Conservation (phyloP, 139 green algal species). For the Chlorella sorokiniana region DNA sequence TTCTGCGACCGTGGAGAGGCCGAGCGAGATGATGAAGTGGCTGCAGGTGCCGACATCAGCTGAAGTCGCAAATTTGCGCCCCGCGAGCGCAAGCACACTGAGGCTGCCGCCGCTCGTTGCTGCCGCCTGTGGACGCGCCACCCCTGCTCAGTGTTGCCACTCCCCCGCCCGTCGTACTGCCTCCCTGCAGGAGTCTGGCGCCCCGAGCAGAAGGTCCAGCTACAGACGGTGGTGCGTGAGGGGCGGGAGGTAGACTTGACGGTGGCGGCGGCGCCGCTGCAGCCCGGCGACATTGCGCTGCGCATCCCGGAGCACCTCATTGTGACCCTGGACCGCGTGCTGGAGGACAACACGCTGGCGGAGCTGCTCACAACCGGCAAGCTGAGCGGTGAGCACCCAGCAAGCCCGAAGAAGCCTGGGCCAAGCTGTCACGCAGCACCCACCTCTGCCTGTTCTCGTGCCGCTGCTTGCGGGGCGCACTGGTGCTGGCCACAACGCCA, state of each 20-base stretch:
- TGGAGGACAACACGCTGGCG: conserved; percentile 48
- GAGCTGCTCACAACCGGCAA: conserved; percentile 94
- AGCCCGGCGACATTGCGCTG: conserved; percentile 75
- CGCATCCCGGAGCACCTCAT: conserved; percentile 80
- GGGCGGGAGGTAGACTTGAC: conserved; percentile 50
- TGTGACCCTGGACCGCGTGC: conserved; percentile 78
- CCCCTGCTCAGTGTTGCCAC: neutral
- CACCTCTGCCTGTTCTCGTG: neutral
- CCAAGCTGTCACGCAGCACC: neutral
- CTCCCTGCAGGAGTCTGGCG: conserved; percentile 40
- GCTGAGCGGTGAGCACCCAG: conserved; percentile 49
- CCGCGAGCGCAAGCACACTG: too few species aligned
- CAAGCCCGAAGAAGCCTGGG: neutral
- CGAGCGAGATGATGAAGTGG: conserved; percentile 18
- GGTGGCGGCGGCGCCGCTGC: conserved; percentile 43
- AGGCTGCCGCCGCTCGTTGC: too few species aligned
- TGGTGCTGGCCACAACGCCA: too few species aligned
- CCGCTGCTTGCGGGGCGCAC: neutral
- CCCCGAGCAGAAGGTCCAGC: conserved; percentile 31
- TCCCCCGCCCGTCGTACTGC: neutral
- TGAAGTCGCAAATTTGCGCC: neutral
- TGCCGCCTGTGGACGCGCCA: neutral
- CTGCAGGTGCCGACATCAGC: neutral
- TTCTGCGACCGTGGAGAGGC: neutral
- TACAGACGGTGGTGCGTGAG: conserved; percentile 21